A percentile compares a stretch with the other conserved stretches of the same genome.
These are phyloP conservation scores for Boletus patriciae DNA, from an alignment of 768 basidiomycete genomes.

Conservation along the genomic window DNA sequence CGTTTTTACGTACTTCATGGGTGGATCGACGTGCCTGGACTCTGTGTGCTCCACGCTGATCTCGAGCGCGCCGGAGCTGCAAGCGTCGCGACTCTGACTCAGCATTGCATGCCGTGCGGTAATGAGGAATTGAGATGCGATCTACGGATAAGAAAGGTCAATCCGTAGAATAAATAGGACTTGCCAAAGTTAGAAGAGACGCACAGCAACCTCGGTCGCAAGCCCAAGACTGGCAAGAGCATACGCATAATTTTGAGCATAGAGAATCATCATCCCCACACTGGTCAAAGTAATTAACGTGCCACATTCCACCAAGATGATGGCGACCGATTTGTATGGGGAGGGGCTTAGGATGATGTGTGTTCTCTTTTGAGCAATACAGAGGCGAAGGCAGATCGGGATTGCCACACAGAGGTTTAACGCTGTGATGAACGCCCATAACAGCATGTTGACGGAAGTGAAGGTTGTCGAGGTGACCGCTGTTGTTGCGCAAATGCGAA, in stretches of 20 bases:
- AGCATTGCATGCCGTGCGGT: conserved; percentile 14
- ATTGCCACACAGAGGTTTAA: conserved; percentile 18
- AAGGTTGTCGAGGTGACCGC: neutral
- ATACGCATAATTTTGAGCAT: neutral
- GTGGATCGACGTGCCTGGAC: neutral
- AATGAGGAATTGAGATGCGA: conserved; percentile 17
- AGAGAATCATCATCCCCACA: conserved; percentile 12
- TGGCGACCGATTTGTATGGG: conserved; percentile 10
- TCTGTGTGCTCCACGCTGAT: neutral
- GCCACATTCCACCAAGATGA: conserved; percentile 23
- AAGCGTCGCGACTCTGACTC: neutral
- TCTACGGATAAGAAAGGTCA: neutral
- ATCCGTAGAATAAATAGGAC: neutral
- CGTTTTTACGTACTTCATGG: neutral
- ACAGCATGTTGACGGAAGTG: neutral
- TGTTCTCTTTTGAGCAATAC: conserved; percentile 6
- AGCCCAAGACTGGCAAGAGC: conserved; percentile 7
- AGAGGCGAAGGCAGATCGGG: conserved; percentile 19
- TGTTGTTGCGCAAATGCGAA: neutral
- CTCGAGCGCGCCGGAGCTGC: neutral
- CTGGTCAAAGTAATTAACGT: conserved; percentile 9
- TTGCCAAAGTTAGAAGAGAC: neutral
- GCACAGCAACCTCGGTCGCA: conserved; percentile 17
- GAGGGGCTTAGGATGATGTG: conserved; percentile 1
- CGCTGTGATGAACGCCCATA: conserved; percentile 14